phyloP scores from a whole-genome alignment of 2,329 filamentous ascomycete species.

The Thermochaetoides dissita region DNA sequence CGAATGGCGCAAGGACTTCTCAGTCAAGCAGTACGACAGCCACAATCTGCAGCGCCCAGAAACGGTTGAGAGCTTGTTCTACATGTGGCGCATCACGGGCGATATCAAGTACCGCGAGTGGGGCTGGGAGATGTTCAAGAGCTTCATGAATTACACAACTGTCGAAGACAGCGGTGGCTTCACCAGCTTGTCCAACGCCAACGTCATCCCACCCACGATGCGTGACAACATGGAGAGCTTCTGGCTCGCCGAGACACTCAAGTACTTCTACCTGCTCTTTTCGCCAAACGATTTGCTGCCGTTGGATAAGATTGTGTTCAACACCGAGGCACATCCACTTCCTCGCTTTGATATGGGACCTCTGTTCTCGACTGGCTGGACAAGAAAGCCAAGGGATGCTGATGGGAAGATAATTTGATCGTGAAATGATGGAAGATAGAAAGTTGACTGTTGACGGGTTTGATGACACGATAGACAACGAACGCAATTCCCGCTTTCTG shows the following conservation, averaged over 20 bases:
- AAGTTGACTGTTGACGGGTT: neutral
- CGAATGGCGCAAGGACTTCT: conserved; percentile 63
- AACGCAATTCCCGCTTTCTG: too few species aligned
- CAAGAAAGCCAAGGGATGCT: conserved; percentile 47
- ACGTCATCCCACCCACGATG: conserved; percentile 50
- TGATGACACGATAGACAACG: too few species aligned
- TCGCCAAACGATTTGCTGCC: conserved; percentile 70
- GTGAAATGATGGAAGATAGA: neutral
- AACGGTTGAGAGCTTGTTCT: conserved; percentile 90
- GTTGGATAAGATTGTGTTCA: conserved; percentile 77
- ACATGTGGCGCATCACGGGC: conserved; percentile 97
- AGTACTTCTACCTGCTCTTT: conserved; percentile 95
- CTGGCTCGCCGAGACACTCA: conserved; percentile 95
- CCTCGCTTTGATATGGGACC: conserved; percentile 72
- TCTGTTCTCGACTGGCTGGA: conserved; percentile 70
- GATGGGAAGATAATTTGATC: conserved; percentile 25
- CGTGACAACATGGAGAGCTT: conserved; percentile 98
- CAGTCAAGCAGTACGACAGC: conserved; percentile 65
- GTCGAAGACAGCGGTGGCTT: conserved; percentile 69
- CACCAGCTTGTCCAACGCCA: conserved; percentile 65
- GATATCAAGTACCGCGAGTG: conserved; percentile 81
- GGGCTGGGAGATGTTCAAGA: conserved; percentile 98
- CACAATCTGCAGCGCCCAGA: conserved; percentile 94
- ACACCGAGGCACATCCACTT: conserved; percentile 87
- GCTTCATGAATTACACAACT: conserved; percentile 73